Conservation (phyloP, 1,284 basidiomycete species). For the Cryptococcus wingfieldii region DNA sequence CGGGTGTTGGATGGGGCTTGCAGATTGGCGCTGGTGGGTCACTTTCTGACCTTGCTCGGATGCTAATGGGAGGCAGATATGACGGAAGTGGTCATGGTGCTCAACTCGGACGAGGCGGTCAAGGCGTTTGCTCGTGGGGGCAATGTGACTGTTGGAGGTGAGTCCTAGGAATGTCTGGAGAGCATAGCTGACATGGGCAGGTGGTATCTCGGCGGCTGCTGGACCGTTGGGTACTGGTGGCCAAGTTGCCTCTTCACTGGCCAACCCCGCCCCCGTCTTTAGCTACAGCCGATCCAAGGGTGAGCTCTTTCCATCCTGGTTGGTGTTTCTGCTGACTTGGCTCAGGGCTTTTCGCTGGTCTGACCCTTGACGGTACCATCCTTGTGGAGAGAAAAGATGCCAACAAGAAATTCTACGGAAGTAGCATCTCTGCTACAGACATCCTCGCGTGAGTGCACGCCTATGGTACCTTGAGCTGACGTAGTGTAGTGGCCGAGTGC, state of each 20-base stretch:
- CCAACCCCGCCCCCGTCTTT: conserved; percentile 95
- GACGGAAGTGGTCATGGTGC: conserved; percentile 68
- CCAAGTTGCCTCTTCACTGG: conserved; percentile 77
- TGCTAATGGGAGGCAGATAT: conserved; percentile 47
- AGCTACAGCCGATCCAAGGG: conserved; percentile 94
- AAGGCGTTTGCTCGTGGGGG: conserved; percentile 91
- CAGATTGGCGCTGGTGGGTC: conserved; percentile 71
- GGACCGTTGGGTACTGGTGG: conserved; percentile 95
- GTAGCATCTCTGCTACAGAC: conserved; percentile 79
- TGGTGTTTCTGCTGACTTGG: not conserved
- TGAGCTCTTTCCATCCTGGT: conserved; percentile 35
- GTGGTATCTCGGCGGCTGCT: conserved; percentile 75
- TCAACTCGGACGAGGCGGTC: conserved; percentile 95
- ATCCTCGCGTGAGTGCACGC: conserved; percentile 59
- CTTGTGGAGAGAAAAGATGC: conserved; percentile 94
- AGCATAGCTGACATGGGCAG: conserved; percentile 35
- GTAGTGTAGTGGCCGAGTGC: conserved; percentile 69
- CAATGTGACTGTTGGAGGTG: conserved; percentile 85
- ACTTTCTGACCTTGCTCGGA: not conserved
- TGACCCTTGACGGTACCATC: conserved; percentile 91
- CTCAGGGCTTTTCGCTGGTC: conserved; percentile 85
- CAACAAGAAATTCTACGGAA: conserved; percentile 92
- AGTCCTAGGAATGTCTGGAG: conserved; percentile 5
- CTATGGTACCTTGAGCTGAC: not conserved
- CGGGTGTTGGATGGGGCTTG: conserved; percentile 90